These are phyloP conservation scores for Fraxinus anomala DNA, from an alignment of 257 asterid genomes.

Conservation along the genomic window DNA sequence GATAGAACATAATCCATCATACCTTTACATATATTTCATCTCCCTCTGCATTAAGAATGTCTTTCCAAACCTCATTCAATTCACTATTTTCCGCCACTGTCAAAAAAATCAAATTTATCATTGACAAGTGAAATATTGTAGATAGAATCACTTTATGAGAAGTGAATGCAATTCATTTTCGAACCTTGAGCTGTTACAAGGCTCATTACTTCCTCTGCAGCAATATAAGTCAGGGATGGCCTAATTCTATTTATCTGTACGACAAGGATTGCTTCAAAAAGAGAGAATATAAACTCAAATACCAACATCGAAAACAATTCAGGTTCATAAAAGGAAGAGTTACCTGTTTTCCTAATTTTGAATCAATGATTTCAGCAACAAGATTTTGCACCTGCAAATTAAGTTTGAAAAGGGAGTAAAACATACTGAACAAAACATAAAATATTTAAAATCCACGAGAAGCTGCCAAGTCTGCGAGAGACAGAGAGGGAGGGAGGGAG, in stretches of 20 bases:
- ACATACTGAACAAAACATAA: not conserved
- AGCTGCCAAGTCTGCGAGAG: not conserved
- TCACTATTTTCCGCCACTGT: slow-evolving; percentile 86
- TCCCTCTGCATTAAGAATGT: slow-evolving; percentile 86
- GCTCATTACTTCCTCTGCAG: slow-evolving; percentile 96
- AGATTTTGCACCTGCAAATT: slow-evolving; percentile 80
- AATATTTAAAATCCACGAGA: not conserved
- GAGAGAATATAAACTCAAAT: not conserved
- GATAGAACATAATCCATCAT: not conserved
- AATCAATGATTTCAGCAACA: slow-evolving; percentile 87
- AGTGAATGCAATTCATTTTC: not conserved
- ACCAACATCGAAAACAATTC: slow-evolving; percentile 3
- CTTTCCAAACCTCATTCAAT: slow-evolving; percentile 93
- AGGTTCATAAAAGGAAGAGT: slow-evolving; percentile 14
- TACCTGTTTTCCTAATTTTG: slow-evolving; percentile 94
- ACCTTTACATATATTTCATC: slow-evolving; percentile 98
- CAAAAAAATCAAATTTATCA: slow-evolving; percentile 14
- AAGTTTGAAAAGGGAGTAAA: slow-evolving; percentile 1
- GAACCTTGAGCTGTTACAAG: slow-evolving; percentile 97
- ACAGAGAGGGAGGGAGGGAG: not conserved
- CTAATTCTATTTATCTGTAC: slow-evolving; percentile 74
- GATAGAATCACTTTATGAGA: not conserved
- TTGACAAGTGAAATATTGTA: slow-evolving; percentile 3
- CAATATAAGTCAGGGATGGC: slow-evolving; percentile 85
- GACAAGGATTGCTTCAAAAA: slow-evolving; percentile 1